Base-by-base conservation (phyloP, 208 protist genomes). In the Phytomonas sp. region DNA sequence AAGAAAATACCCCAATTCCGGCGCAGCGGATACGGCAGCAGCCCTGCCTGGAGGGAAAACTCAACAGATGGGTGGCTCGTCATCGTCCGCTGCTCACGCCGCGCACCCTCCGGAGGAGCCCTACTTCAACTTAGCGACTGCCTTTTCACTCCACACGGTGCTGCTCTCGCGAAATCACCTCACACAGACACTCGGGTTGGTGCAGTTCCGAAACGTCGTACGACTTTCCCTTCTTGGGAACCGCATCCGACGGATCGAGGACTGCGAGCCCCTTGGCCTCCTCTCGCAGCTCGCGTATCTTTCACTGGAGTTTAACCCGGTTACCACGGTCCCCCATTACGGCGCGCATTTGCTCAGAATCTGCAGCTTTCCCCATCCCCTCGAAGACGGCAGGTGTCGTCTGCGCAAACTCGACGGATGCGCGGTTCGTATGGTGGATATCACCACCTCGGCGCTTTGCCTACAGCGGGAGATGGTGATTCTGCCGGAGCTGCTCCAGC, bases 231-330 rank as follows among this genome's bases (percentile, higher is more conserved):
- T 96, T 3, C 74, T 93, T 0, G 83, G 85, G 6, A 96, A 96
- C 72, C 66, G 72, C 69, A 79, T 96, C 53, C 78, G 81, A 43
- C 78, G 76, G 61, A 78, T 96, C 26, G 88, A 93, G 66, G 79
- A 88, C 65, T 93, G 86, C 61, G 88, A 91, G 68, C 82, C 85
- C n/a, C 81, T 96, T 11, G 75, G 79, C 56, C 53, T 94, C 61
- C 76, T 96, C 4, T 78, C 82, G 0, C 71, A 82, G 37, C 79
- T 96, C n/a, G 75, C 77, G 60, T 91, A 85, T 66, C 82, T 96
- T 59, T 89, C 85, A 0, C 69, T 96, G 31, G 88, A 93, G 74
- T 92, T 85, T 72, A 94, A 94, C 68, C 91, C 91, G 8, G 91
- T 96, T 17, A 70, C 82, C 6, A 71, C 75, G 28, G 81, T 94